Base-by-base conservation (phyloP, 192 early-diverging fungal species). In the Podila verticillata region DNA sequence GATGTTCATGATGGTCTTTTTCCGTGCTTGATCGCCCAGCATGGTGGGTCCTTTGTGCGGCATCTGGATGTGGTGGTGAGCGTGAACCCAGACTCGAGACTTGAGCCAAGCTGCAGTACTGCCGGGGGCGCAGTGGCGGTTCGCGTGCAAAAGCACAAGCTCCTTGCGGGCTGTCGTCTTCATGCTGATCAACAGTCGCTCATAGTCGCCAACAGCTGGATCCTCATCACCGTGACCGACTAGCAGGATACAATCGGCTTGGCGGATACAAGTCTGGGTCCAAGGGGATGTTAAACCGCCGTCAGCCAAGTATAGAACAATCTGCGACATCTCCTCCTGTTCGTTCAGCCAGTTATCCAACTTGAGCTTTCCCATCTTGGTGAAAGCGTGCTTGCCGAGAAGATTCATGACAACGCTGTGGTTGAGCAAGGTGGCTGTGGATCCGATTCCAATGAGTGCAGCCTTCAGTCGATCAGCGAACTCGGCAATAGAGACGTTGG, bases 161-260 rank as follows among this genome's bases (percentile, higher is more conserved):
- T 99, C 98, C 75, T 98, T 99, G 61, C 97, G 91, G 51, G 97
- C 98, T 1, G 98, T 99, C 7, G 97, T 97, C 84, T 98, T 98
- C 86, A 98, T 92, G 56, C 95, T 91, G 66, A 98, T 86, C 64
- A 99, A 86, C 57, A 97, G 82, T 24, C 94, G 90, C 82, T 99
- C 98, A 74, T 91, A 96, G 66, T 98, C 97, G 51, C 97, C 96
- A 19, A 99, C 92, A 0, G 90, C 74, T 0, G 93, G 92, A 61
- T 98, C 94, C 10, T 89, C 94, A 67, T 98, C 97, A 22, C 95
- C 97, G 8, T 97, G 83, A 2, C 95, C 98, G 13, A 99, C 94
- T 17, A 99, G 83, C 30, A 99, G 82, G 62, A 99, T 93, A 82
- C 96, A 99, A 84, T 99, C 98, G 1, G 97, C 93, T 82, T 99